phyloP scores from a whole-genome alignment of 148 eudicot species.

The Rhododendron vialii region DNA sequence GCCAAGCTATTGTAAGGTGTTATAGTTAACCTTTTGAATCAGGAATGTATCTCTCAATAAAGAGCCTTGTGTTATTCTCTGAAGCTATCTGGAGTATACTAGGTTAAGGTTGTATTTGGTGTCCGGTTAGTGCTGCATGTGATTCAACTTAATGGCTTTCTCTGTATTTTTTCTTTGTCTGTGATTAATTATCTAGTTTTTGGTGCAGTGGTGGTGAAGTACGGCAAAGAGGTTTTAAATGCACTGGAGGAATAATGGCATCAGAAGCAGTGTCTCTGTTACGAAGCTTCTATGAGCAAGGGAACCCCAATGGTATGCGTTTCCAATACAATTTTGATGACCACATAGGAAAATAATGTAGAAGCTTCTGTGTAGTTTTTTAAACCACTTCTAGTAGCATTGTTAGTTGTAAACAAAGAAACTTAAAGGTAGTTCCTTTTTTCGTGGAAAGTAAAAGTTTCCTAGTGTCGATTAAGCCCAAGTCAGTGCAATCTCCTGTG shows the following conservation, averaged over 20 bases:
- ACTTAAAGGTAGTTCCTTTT: neutral
- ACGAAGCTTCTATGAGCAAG: constrained; percentile 72
- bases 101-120: neutral
- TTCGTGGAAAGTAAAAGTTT: neutral
- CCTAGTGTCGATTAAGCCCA: neutral
- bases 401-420: neutral
- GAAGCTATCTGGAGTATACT: neutral
- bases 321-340: neutral
- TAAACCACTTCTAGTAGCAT: neutral
- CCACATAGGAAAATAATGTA: neutral
- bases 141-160: neutral
- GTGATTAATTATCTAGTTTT: neutral
- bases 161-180: neutral
- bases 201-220: constrained; percentile 18
- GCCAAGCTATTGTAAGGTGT: neutral
- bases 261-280: constrained; percentile 69
- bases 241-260: constrained; percentile 81
- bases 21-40: neutral
- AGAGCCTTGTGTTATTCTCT: neutral
- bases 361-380: neutral
- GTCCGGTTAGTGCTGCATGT: neutral
- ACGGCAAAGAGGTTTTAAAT: constrained; percentile 43
- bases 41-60: neutral
- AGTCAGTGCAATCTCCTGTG: neutral
- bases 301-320: constrained; percentile 69